Base-by-base conservation (phyloP, 129 eudicot genomes). In the Flaveria ramosissima region DNA sequence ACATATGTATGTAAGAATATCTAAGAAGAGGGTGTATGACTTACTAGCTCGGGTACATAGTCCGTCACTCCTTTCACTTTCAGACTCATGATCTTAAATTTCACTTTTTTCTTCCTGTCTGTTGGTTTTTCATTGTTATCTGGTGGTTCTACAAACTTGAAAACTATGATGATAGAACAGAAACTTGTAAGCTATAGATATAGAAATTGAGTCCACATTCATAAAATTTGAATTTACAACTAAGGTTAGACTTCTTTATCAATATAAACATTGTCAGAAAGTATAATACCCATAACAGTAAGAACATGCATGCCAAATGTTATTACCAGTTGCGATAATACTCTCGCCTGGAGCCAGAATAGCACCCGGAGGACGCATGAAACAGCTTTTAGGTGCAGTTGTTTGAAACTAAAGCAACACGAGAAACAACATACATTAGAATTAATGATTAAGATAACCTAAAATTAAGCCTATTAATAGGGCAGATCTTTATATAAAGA, bases 311-410 rank as follows among this genome's bases (percentile, higher is more conserved):
- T 47, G 56, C 27, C 23, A 57, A 74, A 46, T 59, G 47, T 16
- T 20, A 26, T 82, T 87, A 92, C 98, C 98, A 59, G 98, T 90
- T 62, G 98, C 98, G 32, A 90, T 84, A 71, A 87, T 80, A 73
- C 81, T 90, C 82, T 90, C 96, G 59, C 96, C 89, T 71, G 96
- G 92, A 79, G 92, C 85, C 41, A 90, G 90, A 75, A 90, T 82
- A 59, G 96, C 92, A n/a, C 96, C 96, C 17, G 98, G 98, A 67
- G 98, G 98, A 68, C 98, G 98, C 98, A 92, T 92, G 84, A 92
- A 92, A 82, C 98, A 92, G 85, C 98, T 92, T 75, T 92, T 92
- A 12, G 98, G 98, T 43, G 96, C 92, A 83, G 98, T 90, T 71
- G 98, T 90, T 90, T 92, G 98, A 75, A 92, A 92, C 98, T 92